Base-by-base conservation (phyloP, 176 grass and related monocot genomes). In the Zoysia pacifica region DNA sequence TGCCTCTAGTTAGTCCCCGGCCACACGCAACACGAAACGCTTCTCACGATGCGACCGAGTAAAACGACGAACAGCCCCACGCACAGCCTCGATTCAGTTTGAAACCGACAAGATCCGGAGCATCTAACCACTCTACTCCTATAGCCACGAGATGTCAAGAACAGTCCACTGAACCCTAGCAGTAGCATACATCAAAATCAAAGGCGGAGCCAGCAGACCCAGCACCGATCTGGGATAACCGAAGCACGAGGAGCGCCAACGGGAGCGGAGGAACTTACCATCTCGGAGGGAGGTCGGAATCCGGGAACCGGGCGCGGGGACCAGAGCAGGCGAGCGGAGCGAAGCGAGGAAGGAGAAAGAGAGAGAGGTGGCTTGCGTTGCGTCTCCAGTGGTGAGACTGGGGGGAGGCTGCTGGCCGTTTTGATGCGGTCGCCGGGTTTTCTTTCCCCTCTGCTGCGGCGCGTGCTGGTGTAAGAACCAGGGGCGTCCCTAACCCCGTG, bases 341-440 rank as follows among this genome's bases (percentile, higher is more conserved):
- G 69, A 61, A 65, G 38, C 66, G 60, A 39, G 2, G 66, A 28
- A 28, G 28, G 28, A 28, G 28, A 28, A 44, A 19, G 47, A 5
- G 47, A 12, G 37, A 36, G 11, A 6, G 18, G 7, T 6, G 50
- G 6, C 16, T 19, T 68, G 64, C 38, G 76, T 65, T 39, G 28
- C 28, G 28, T 28, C 28, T 37, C 20, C 20, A 54, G 63, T 67
- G 76, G 52, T 11, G 3, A 54, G 63, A 15, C 18, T 11, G 1
- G 11, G 28, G 28, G 28, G 28, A 28, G 28, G 28, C 28, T 28
- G 28, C 28, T 28, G 28, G 28, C 38, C 18, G 76, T 85, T 89
- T 76, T 70, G 87, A 89, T 81, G 77, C 14, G 83, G 87, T 84
- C 70, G 70, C 65, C 81, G 76, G 61, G 68, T 12, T 4, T 67